Evolutionary conservation across 2,329 filamentous ascomycete species (phyloP).

Genomic region (Fusarium burgessii): DNA sequence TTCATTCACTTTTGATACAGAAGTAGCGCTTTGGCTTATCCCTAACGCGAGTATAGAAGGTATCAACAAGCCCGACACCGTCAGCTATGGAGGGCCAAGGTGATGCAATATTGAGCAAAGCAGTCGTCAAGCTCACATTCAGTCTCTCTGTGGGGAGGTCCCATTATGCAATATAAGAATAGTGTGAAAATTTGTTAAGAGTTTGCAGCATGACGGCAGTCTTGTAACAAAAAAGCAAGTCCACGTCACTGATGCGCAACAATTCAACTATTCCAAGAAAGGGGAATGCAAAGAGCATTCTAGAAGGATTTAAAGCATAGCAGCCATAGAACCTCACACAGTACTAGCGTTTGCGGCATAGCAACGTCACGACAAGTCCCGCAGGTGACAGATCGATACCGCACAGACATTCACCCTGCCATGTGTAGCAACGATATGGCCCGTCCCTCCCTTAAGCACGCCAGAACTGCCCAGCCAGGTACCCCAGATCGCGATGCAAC

Average conservation of each 20-base stretch:
- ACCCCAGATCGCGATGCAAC: fast-evolving
- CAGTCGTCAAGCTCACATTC: no score
- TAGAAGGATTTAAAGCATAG: fast-evolving
- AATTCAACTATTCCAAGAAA: fast-evolving
- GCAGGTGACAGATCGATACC: background rate
- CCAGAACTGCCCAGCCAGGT: background rate
- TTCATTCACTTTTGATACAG: no score
- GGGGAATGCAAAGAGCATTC: fast-evolving
- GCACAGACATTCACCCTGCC: background rate
- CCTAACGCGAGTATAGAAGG: no score
- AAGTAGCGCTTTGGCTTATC: no score
- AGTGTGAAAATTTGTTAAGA: no score
- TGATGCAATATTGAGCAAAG: no score
- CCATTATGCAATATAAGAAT: no score
- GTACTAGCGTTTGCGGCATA: background rate
- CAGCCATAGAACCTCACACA: background rate
- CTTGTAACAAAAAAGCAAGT: background rate
- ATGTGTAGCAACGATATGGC: background rate
- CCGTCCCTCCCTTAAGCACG: background rate
- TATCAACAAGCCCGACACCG: no score
- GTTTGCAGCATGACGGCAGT: fast-evolving
- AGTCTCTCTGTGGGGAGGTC: no score
- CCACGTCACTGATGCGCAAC: background rate
- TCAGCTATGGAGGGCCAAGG: no score
- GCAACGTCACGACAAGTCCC: background rate